phyloP scores from a whole-genome alignment of 1,284 basidiomycete species.

The Vanrija humicola region DNA sequence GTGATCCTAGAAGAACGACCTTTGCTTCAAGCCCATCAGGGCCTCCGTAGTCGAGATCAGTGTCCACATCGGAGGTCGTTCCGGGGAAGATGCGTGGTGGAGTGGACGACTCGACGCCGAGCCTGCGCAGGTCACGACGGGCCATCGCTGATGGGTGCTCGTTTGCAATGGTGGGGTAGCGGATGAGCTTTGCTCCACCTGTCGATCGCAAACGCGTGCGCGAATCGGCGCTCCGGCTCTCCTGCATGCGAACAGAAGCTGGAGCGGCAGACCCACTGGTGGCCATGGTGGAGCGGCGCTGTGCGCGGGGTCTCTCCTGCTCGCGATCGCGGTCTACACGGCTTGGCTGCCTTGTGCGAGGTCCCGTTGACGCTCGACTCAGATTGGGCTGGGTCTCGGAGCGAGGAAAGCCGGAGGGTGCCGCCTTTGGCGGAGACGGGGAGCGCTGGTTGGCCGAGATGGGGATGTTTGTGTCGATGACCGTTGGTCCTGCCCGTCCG shows the following conservation, averaged over 20 bases:
- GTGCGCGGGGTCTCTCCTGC: constrained; percentile 12
- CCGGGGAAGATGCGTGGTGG: neutral
- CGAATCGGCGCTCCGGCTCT: constrained; percentile 32
- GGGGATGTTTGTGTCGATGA: constrained; percentile 10
- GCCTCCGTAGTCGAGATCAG: constrained; percentile 30
- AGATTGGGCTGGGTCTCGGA: constrained; percentile 8
- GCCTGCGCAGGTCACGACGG: neutral
- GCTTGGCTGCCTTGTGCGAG: neutral
- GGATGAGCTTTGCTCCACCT: constrained; percentile 6
- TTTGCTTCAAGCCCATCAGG: constrained; percentile 71
- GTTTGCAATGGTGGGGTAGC: constrained; percentile 12
- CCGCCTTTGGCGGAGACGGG: constrained; percentile 8
- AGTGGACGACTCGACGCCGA: neutral
- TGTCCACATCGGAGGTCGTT: neutral
- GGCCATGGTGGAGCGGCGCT: constrained; percentile 11
- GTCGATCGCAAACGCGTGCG: constrained; percentile 21
- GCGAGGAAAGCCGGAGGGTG: neutral
- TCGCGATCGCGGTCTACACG: constrained; percentile 5
- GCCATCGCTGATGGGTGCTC: constrained; percentile 9
- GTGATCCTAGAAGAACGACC: constrained; percentile 94
- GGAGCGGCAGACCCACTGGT: constrained; percentile 30
- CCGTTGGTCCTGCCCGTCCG: constrained; percentile 3
- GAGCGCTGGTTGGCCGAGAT: neutral
- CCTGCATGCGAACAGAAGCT: constrained; percentile 33
- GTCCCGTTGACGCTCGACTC: constrained; percentile 2